These are phyloP conservation scores for Punica granatum DNA, from an alignment of 345 rosid species.

Conservation along the genomic window DNA sequence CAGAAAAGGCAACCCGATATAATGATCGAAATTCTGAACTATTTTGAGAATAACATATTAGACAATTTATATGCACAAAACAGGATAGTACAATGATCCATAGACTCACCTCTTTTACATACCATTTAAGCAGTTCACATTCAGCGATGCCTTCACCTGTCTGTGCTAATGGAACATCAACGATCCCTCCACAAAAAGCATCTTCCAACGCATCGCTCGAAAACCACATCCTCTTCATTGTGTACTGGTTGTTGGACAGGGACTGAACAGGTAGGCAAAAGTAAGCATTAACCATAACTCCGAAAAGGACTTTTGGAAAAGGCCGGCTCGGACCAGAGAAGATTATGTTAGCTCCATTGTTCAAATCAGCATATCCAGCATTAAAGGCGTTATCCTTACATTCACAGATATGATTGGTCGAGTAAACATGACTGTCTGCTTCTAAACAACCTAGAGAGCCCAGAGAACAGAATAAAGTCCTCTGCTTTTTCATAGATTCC, in stretches of 20 bases:
- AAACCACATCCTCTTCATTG: slow-evolving; percentile 30
- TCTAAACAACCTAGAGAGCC: neutral
- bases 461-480: neutral
- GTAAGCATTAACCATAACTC: neutral
- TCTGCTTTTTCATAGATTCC: neutral
- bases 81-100: neutral
- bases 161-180: slow-evolving; percentile 88
- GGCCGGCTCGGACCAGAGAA: neutral
- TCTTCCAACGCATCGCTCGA: slow-evolving; percentile 48
- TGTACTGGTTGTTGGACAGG: slow-evolving; percentile 19
- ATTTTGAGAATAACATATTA: neutral
- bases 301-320: neutral
- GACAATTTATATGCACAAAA: neutral
- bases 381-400: too few species aligned
- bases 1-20: neutral
- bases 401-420: neutral
- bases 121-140: slow-evolving; percentile 92
- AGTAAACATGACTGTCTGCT: neutral
- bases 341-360: neutral
- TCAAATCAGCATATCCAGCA: neutral
- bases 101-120: slow-evolving; percentile 68
- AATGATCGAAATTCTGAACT: neutral
- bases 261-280: slow-evolving; percentile 15
- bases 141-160: slow-evolving; percentile 99
- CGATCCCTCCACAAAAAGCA: slow-evolving; percentile 24